Evolutionary conservation across 108 stramenopile genomes (phyloP), one percentile per base, ranked within the genome.

Genomic region (Nitzschia sp.): DNA sequence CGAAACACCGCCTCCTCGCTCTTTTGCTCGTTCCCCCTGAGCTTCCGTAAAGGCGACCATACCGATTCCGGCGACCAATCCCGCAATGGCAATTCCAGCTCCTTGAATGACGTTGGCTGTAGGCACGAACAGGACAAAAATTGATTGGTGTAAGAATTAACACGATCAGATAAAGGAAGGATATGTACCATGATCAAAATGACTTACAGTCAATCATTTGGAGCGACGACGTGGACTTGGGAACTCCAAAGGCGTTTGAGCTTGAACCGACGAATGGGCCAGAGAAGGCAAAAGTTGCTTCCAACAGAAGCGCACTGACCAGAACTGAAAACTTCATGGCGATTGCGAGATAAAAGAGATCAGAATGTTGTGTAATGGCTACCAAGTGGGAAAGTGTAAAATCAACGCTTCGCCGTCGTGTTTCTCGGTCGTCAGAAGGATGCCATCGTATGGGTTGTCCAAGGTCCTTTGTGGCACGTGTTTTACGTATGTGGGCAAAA

Each of bases 1-100:
- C n/a, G 92, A 93, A 18, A 93, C 58, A 54, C 88, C 92, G 5
- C 76, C 82, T 33, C 92, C 92, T 46, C 92, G 89, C 47, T 80
- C 85, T 63, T 82, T 87, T 8, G 83, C 76, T 23, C 89, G 85
- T 63, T 93, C 92, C 51, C 92, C 92, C 77, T 88, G 87, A 36
- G 45, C 59, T 70, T 93, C 92, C 13, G 92, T 86, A 51, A 93
- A 93, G 29, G 82, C 74, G 2, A 93, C 79, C 61, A 90, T 29
- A 17, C 92, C 92, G 32, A 90, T 78, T 3, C 92, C 92, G n/a
- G 79, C 72, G 6, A 49, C 79, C 29, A 89, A 68, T 46, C 92
- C 92, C 17, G 78, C 86, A 18, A 93, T 49, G 47, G 81, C 92
- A 53, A 93, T 81, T 2, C 82, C 92, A 3, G 76, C 82, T 63